These are phyloP conservation scores for Lactarius trivialis DNA, from an alignment of 768 basidiomycete species.

Conservation along the genomic window DNA sequence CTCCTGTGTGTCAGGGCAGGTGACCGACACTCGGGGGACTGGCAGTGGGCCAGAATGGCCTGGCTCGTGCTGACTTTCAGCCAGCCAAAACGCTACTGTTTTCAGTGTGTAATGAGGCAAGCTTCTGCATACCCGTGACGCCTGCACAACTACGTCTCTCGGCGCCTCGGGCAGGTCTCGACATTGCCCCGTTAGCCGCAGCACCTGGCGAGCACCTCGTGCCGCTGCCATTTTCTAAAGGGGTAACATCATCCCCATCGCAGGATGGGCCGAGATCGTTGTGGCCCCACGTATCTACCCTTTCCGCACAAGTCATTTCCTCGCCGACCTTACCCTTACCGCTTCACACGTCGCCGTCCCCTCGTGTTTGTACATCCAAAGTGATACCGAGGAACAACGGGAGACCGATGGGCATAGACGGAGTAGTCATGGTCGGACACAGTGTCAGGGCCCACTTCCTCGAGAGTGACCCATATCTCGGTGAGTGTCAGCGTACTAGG, in stretches of 20 bases:
- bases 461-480: background rate
- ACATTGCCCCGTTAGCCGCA: too few species aligned
- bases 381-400: background rate
- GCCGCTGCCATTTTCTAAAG: background rate
- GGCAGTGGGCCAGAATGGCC: slow-evolving; percentile 2
- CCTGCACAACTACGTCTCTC: background rate
- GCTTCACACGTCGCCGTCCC: background rate
- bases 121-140: background rate
- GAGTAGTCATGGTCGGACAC: background rate
- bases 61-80: slow-evolving; percentile 13
- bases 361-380: background rate
- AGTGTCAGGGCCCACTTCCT: background rate
- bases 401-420: background rate
- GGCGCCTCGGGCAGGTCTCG: background rate
- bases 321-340: background rate
- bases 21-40: background rate
- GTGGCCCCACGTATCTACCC: background rate
- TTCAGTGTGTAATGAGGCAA: background rate
- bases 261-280: slow-evolving; percentile 4
- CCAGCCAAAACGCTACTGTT: background rate
- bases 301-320: background rate
- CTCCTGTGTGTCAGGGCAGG: background rate
- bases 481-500: background rate
- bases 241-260: slow-evolving; percentile 7
- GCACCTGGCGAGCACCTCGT: slow-evolving; percentile 11